Evolutionary conservation across 1,139 yeast genomes (phyloP), one percentile per base, ranked within the genome.

Genomic region (Diutina mesorugosa): DNA sequence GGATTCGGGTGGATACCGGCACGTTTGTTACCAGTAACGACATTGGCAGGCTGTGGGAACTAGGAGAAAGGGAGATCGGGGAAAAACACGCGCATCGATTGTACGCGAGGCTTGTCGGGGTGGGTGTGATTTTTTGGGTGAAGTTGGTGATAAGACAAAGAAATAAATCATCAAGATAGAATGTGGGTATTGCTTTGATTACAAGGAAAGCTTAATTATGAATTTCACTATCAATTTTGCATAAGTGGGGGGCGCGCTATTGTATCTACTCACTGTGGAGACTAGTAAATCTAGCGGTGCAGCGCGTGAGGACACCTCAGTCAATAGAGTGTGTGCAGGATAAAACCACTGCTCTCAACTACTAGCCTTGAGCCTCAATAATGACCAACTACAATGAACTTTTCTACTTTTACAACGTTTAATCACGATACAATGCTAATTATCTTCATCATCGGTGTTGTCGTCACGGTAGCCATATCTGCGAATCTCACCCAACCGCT

Each of bases 401-500:
- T 32, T 10, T 32, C 38, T 10, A 32, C 38, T 32, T 8, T 32
- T 9, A 32, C 38, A 32, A 32, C 41, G 14, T 35, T 35, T 35
- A 8, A 29, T 48, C 29, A 12, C 28, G 35, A 48, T 48, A 10
- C 35, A 6, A 29, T 32, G 28, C 18, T 50, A 50, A 16, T 50
- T 32, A 32, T 50, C 45, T 50, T 50, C 53, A 18, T 50, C 53
- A 14, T 50, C 53, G 45, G 45, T 32, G 53, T 50, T 50, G 21
- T 50, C 53, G 47, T 83, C 86, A 58, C 76, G 75, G 64, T 85
- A 85, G 55, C 88, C 86, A 58, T 79, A 84, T 69, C 86, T 87
- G 69, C 97, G 78, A 61, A 90, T 90, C 63, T 88, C 96, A 45
- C 95, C 95, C 60, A 90, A 74, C 65, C 88, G 80, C 71, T 87